These are phyloP conservation scores for Arthrobotrys megalospora DNA, from an alignment of 2,329 filamentous ascomycete species.

Conservation along the genomic window DNA sequence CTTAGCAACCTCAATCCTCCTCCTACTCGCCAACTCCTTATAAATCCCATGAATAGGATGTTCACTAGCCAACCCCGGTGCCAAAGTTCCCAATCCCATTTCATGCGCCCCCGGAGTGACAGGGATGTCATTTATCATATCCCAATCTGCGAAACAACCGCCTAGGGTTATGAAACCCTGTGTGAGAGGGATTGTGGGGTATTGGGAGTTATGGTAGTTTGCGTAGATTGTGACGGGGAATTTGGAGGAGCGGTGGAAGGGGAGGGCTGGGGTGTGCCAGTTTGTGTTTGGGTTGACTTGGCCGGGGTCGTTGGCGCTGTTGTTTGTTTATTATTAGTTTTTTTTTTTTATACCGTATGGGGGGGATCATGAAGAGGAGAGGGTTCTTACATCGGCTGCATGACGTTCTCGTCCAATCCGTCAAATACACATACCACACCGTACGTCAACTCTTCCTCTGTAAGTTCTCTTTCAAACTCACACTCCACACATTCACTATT, in stretches of 20 bases:
- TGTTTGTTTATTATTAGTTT: no score
- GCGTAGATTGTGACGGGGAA: conserved; percentile 10
- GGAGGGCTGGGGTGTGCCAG: conserved; percentile 20
- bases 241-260: conserved; percentile 8
- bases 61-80: neutral
- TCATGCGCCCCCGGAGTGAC: neutral
- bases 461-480: no score
- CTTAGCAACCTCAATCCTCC: conserved; percentile 12
- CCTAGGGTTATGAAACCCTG: conserved; percentile 8
- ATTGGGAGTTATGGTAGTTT: neutral
- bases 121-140: conserved; percentile 25
- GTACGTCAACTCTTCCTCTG: no score
- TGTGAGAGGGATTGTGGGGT: neutral
- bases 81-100: neutral
- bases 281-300: conserved; percentile 11
- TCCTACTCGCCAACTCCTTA: conserved; percentile 14
- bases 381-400: no score
- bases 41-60: conserved; percentile 5
- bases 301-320: neutral
- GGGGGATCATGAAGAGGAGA: no score
- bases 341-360: no score
- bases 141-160: conserved; percentile 20
- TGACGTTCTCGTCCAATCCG: no score
- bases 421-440: no score
- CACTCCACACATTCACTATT: no score